phyloP scores from a whole-genome alignment of 371 early-diverging fungal species.

The Capillidium rhysosporum region DNA sequence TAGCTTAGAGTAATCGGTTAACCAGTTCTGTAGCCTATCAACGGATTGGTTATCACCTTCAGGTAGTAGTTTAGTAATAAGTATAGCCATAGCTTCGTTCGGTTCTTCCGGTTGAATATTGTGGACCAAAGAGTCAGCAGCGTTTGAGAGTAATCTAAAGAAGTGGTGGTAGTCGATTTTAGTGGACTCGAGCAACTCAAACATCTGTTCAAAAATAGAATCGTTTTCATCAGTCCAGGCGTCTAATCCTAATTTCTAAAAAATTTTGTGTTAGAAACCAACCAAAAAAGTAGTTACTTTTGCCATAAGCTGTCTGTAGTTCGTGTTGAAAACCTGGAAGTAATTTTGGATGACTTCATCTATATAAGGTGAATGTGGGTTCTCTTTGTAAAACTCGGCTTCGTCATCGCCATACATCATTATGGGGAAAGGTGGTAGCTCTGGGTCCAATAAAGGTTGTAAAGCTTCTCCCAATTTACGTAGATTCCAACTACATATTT shows the following conservation, averaged over 20 bases:
- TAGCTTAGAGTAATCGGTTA: neutral
- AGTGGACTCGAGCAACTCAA: constrained; percentile 34
- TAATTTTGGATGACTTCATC: constrained; percentile 26
- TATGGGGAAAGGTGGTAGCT: neutral
- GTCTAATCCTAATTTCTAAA: constrained; percentile 7
- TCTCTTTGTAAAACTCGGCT: constrained; percentile 3
- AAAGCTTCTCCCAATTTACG: constrained; percentile 45
- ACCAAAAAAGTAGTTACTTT: constrained; percentile 21
- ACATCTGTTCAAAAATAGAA: constrained; percentile 34
- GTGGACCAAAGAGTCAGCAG: neutral
- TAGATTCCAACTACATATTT: constrained; percentile 65
- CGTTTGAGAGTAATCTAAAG: constrained; percentile 30
- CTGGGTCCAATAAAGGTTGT: constrained; percentile 33
- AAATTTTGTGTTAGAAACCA: neutral
- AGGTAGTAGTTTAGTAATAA: neutral
- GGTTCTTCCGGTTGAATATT: neutral
- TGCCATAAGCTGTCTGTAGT: constrained; percentile 27
- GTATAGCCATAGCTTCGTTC: neutral
- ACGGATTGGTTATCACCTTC: neutral
- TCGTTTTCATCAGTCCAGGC: constrained; percentile 23
- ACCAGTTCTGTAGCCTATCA: neutral
- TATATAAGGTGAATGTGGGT: constrained; percentile 11
- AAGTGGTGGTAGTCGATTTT: constrained; percentile 50
- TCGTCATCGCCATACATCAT: constrained; percentile 17
- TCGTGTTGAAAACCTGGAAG: constrained; percentile 23